Evolutionary conservation across 441 rosid species (phyloP).

Genomic region (Eruca vesicaria): DNA sequence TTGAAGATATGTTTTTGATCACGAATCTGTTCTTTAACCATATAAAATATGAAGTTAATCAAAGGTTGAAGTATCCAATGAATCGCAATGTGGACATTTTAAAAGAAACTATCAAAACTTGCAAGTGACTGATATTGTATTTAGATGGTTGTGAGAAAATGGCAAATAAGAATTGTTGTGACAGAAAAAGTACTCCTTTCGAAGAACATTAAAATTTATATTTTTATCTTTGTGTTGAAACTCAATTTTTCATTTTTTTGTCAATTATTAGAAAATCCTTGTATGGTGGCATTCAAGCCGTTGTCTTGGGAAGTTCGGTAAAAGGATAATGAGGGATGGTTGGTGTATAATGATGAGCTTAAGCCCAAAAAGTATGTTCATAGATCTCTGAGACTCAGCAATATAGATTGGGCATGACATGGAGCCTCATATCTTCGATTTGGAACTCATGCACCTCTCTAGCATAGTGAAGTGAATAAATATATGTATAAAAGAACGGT

Average conservation of each 20-base stretch:
- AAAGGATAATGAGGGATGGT: conserved; percentile 73
- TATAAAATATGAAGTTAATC: too few species aligned
- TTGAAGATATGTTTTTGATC: too few species aligned
- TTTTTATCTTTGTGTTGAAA: conserved; percentile 3
- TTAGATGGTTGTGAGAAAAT: not conserved
- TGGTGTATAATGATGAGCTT: conserved; percentile 80
- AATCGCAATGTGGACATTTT: not conserved
- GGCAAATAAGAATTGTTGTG: not conserved
- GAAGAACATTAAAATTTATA: conserved; percentile 1
- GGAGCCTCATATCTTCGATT: conserved; percentile 80
- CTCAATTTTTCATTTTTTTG: not conserved
- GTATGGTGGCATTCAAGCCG: conserved; percentile 63
- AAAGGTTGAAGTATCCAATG: not conserved
- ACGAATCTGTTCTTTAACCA: too few species aligned
- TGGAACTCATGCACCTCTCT: conserved; percentile 86
- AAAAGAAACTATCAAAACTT: not conserved
- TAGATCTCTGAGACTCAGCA: conserved; percentile 80
- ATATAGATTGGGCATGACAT: conserved; percentile 57
- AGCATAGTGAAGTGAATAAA: too few species aligned
- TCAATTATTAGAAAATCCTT: conserved; percentile 53
- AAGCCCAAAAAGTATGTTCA: conserved; percentile 89
- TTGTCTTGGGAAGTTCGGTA: conserved; percentile 64
- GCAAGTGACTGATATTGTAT: not conserved
- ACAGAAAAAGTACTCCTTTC: not conserved
- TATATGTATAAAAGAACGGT: too few species aligned